Evolutionary conservation across 1,284 basidiomycete species (phyloP).

Genomic region (Cystobasidium sp.): DNA sequence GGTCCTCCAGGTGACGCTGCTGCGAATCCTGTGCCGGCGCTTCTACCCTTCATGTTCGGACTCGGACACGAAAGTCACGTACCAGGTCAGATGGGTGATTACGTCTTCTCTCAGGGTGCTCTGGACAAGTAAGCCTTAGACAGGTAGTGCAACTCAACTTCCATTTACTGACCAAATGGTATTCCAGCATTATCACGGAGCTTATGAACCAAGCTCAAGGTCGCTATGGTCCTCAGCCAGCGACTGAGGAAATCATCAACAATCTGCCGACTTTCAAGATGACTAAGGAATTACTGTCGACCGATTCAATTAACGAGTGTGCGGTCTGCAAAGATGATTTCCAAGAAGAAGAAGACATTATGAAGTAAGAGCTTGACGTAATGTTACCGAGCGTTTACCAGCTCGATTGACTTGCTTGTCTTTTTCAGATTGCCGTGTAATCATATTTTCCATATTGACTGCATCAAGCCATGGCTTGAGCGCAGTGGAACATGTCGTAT

Average conservation of each 20-base stretch:
- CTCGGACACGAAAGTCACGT: constrained; percentile 4
- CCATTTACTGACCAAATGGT: not conserved
- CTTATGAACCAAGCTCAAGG: constrained; percentile 41
- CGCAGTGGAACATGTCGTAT: constrained; percentile 43
- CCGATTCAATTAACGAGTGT: constrained; percentile 40
- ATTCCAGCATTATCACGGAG: constrained; percentile 38
- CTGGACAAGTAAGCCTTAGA: constrained; percentile 32
- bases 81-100: constrained; percentile 43
- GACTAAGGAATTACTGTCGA: constrained; percentile 35
- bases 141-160: not conserved
- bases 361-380: constrained; percentile 17
- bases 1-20: constrained; percentile 1
- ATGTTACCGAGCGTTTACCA: not conserved
- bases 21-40: constrained; percentile 11
- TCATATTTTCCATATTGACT: constrained; percentile 40
- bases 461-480: constrained; percentile 44
- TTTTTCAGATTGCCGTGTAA: constrained; percentile 32
- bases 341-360: constrained; percentile 30
- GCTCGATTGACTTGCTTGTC: not conserved
- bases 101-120: constrained; percentile 40
- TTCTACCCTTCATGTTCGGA: constrained; percentile 25
- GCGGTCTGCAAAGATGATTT: constrained; percentile 46
- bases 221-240: constrained; percentile 43
- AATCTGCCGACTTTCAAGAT: constrained; percentile 37
- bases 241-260: constrained; percentile 42